Evolutionary conservation across 768 basidiomycete genomes (phyloP).

Genomic region (Cystobasidium tubakii): DNA sequence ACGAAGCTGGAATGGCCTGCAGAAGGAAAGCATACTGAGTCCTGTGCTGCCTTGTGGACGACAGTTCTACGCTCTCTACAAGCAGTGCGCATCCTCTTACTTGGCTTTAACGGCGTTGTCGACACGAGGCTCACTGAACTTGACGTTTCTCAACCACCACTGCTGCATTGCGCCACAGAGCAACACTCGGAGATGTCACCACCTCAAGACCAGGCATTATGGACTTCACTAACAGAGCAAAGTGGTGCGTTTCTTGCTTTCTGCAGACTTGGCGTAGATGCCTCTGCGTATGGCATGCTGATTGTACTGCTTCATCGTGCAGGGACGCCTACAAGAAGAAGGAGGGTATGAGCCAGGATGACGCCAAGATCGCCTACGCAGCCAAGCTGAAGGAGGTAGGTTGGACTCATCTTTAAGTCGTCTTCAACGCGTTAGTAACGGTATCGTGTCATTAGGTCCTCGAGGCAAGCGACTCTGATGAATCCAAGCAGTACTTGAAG

Average conservation of each 20-base stretch:
- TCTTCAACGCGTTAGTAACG: not conserved
- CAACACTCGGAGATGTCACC: conserved; percentile 67
- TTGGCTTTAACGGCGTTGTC: conserved; percentile 22
- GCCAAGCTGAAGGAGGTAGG: conserved; percentile 48
- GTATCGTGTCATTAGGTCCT: conserved; percentile 55
- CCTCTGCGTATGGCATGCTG: not conserved
- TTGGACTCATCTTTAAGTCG: not conserved
- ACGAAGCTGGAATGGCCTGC: not conserved
- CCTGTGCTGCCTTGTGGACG: not conserved
- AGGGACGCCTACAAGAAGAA: conserved; percentile 82
- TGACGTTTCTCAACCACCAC: not conserved
- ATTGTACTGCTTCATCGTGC: not conserved
- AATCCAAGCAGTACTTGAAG: conserved; percentile 57
- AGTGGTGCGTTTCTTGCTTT: conserved; percentile 60
- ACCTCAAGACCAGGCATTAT: conserved; percentile 65
- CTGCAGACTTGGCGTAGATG: not conserved
- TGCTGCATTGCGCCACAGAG: conserved; percentile 51
- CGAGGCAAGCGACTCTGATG: conserved; percentile 55
- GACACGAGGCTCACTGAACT: conserved; percentile 36
- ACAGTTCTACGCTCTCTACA: conserved; percentile 90
- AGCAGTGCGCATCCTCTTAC: conserved; percentile 65
- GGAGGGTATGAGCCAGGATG: conserved; percentile 68
- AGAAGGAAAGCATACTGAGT: not conserved
- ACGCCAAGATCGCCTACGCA: conserved; percentile 68
- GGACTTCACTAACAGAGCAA: conserved; percentile 80